Conservation (phyloP, 106 monocot genomes). For the Xerophyta viscosa region DNA sequence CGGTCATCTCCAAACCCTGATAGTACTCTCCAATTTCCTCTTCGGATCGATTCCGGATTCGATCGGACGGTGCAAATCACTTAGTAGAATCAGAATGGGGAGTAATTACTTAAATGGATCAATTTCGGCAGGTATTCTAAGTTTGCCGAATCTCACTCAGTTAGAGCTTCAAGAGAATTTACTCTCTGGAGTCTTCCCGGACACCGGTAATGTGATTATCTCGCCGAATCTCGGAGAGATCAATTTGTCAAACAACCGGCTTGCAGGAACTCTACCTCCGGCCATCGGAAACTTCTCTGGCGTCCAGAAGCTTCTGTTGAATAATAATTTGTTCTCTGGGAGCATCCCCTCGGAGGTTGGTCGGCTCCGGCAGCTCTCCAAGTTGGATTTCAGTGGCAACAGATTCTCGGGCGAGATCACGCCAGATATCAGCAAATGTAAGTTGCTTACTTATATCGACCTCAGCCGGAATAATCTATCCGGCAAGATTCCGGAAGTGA, state of each 20-base stretch:
- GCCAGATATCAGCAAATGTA: slow-evolving; percentile 54
- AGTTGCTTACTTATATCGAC: slow-evolving; percentile 54
- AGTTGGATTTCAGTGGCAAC: slow-evolving; percentile 55
- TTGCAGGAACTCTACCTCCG: slow-evolving; percentile 46
- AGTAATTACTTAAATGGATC: slow-evolving; percentile 78
- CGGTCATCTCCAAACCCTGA: slow-evolving; percentile 45
- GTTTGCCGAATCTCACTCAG: slow-evolving; percentile 49
- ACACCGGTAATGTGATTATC: slow-evolving; percentile 7
- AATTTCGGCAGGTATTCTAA: slow-evolving; percentile 39
- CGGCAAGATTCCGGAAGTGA: slow-evolving; percentile 34
- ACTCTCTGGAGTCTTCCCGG: slow-evolving; percentile 54
- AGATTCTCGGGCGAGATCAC: slow-evolving; percentile 33
- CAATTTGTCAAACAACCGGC: slow-evolving; percentile 63
- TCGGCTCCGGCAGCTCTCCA: slow-evolving; percentile 60
- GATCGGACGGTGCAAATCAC: slow-evolving; percentile 47
- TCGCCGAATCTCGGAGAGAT: slow-evolving; percentile 56
- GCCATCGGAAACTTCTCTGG: slow-evolving; percentile 53
- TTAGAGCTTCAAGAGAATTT: slow-evolving; percentile 80
- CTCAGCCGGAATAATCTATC: slow-evolving; percentile 47
- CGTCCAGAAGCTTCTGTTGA: slow-evolving; percentile 56
- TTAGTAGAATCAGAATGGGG: slow-evolving; percentile 59
- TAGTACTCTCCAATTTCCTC: slow-evolving; percentile 60
- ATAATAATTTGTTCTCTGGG: slow-evolving; percentile 53
- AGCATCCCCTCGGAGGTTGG: slow-evolving; percentile 54
- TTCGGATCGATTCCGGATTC: slow-evolving; percentile 63